Percentiles rank a stretch among this genome's conserved stretches.
These are phyloP conservation scores for Paramecium sonneborni DNA, from an alignment of 73 alveolate species.

Conservation along the genomic window DNA sequence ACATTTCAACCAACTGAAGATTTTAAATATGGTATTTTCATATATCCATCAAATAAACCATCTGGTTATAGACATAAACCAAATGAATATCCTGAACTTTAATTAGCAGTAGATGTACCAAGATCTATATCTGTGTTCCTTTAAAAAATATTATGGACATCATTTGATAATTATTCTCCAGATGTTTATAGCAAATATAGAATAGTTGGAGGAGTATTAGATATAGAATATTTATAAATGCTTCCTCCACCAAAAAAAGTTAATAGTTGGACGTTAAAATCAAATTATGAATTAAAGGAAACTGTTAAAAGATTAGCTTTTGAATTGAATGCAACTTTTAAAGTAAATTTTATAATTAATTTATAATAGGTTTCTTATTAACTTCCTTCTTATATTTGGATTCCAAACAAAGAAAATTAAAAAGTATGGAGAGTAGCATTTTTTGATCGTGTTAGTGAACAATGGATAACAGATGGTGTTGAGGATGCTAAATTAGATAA, in stretches of 20 bases:
- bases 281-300: slow-evolving; percentile 56
- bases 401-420: slow-evolving; percentile 67
- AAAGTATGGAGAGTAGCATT: slow-evolving; percentile 76
- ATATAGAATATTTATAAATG: slow-evolving; percentile 71
- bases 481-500: slow-evolving; percentile 71
- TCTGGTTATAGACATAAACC: slow-evolving; percentile 54
- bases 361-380: slow-evolving; percentile 58
- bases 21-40: slow-evolving; percentile 39
- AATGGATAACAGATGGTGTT: slow-evolving; percentile 75
- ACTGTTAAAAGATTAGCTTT: slow-evolving; percentile 54
- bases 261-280: slow-evolving; percentile 52
- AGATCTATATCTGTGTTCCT: slow-evolving; percentile 6
- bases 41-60: slow-evolving; percentile 38
- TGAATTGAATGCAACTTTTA: slow-evolving; percentile 52
- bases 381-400: slow-evolving; percentile 78
- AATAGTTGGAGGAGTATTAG: slow-evolving; percentile 82
- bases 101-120: slow-evolving; percentile 20
- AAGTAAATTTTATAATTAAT: background rate
- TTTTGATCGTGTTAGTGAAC: slow-evolving; percentile 70
- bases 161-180: slow-evolving; percentile 61
- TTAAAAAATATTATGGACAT: slow-evolving; percentile 25
- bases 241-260: slow-evolving; percentile 51
- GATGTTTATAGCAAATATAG: slow-evolving; percentile 72
- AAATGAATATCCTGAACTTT: slow-evolving; percentile 26
- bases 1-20: slow-evolving; percentile 35